phyloP scores from a whole-genome alignment of 73 alveolate genomes.

The Blepharisma japonicum region DNA sequence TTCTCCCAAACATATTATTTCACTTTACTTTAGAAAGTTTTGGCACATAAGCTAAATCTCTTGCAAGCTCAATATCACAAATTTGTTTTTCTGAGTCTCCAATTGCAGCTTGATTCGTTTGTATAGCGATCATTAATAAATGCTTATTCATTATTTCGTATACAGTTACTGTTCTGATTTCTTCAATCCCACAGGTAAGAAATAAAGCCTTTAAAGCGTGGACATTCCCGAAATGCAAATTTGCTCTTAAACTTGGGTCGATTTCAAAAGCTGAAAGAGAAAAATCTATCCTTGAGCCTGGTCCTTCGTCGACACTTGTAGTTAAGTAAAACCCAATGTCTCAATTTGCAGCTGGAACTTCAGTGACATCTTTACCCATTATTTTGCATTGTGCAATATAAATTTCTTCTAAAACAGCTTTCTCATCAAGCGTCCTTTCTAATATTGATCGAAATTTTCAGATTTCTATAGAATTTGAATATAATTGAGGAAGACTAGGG shows the following conservation, averaged over 20 bases:
- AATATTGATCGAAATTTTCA: neutral
- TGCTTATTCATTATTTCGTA: conserved; percentile 44
- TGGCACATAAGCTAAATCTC: conserved; percentile 32
- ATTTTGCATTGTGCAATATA: neutral
- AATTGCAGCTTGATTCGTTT: conserved; percentile 32
- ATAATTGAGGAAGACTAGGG: neutral
- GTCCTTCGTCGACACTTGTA: conserved; percentile 48
- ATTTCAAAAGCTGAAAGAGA: conserved; percentile 53
- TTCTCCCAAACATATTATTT: conserved; percentile 27
- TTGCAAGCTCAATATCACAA: conserved; percentile 47
- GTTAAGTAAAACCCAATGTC: neutral
- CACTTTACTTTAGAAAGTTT: conserved; percentile 35
- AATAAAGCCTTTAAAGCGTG: conserved; percentile 41
- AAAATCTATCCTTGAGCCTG: conserved; percentile 44
- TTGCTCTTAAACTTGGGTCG: conserved; percentile 41
- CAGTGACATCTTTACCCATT: neutral
- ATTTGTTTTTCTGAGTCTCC: conserved; percentile 43
- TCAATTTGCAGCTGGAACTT: neutral
- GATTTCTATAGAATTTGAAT: neutral
- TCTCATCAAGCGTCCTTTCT: conserved; percentile 7
- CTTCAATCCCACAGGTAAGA: conserved; percentile 56
- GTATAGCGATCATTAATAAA: conserved; percentile 37
- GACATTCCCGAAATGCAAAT: conserved; percentile 49
- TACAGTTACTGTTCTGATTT: conserved; percentile 53
- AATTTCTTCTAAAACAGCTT: neutral